Evolutionary conservation across 257 asterid species (phyloP).

Genomic region (Knoxia roxburghii): DNA sequence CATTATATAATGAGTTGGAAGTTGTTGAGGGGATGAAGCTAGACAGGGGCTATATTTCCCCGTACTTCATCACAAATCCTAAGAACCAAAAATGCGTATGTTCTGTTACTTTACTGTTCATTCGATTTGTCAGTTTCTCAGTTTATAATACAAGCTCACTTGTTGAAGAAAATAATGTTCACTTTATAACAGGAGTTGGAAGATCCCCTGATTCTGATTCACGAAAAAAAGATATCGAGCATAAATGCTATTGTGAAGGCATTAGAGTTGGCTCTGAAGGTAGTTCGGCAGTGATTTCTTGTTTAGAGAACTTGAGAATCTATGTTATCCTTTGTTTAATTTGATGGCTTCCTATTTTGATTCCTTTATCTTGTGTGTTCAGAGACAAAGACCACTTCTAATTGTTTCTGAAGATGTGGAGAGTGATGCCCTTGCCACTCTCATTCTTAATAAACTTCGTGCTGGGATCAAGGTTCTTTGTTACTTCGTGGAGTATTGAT

Average conservation of each 20-base stretch:
- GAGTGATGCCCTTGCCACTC: constrained; percentile 93
- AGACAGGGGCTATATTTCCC: constrained; percentile 91
- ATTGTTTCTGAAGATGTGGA: constrained; percentile 92
- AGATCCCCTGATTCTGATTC: constrained; percentile 74
- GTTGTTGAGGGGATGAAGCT: constrained; percentile 98
- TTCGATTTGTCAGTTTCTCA: too few relatives aligned
- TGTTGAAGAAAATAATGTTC: neutral
- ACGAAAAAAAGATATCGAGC: constrained; percentile 89
- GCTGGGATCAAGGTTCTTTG: constrained; percentile 77
- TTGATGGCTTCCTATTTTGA: neutral
- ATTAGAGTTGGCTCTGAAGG: constrained; percentile 89
- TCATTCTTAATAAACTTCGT: constrained; percentile 86
- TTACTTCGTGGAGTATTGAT: neutral
- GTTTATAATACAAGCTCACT: neutral
- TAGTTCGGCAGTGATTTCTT: constrained; percentile 4
- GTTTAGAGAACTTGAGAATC: neutral
- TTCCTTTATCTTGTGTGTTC: constrained; percentile 2
- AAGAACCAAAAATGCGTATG: constrained; percentile 97
- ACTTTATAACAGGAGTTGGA: constrained; percentile 63
- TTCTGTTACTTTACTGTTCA: neutral
- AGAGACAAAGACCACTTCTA: constrained; percentile 82
- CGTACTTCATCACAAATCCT: constrained; percentile 84
- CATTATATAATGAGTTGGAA: constrained; percentile 80
- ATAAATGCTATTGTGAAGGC: constrained; percentile 66
- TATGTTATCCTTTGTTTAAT: neutral